phyloP scores from a whole-genome alignment of 805 yeast genomes.

The Lipomyces yamanashiensis region DNA sequence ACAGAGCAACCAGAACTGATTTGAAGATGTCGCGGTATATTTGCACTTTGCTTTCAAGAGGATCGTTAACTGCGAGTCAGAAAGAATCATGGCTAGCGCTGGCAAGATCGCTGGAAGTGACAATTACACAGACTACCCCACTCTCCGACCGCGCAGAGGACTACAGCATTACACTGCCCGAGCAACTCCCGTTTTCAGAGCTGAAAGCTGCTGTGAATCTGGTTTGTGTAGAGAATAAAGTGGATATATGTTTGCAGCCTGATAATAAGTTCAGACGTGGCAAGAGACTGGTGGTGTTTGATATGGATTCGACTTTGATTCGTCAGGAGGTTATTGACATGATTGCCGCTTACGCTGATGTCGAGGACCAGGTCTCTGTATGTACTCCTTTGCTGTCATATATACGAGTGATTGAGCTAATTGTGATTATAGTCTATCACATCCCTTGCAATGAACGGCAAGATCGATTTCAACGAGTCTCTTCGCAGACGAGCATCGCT shows the following conservation, averaged over 20 bases:
- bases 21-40: slow-evolving; percentile 8
- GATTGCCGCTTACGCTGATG: slow-evolving; percentile 91
- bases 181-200: slow-evolving; percentile 1
- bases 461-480: slow-evolving; percentile 85
- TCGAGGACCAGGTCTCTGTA: slow-evolving; percentile 80
- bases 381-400: background rate
- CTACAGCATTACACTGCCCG: slow-evolving; percentile 17
- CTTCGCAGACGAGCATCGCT: slow-evolving; percentile 73
- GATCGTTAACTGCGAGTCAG: slow-evolving; percentile 14
- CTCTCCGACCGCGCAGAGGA: slow-evolving; percentile 31
- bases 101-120: slow-evolving; percentile 1
- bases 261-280: slow-evolving; percentile 19
- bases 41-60: slow-evolving; percentile 21
- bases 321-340: slow-evolving; percentile 96
- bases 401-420: background rate
- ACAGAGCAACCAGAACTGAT: too few species aligned
- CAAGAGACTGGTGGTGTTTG: slow-evolving; percentile 74
- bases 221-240: slow-evolving; percentile 11
- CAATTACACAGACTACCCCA: background rate
- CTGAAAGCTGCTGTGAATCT: slow-evolving; percentile 14
- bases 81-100: slow-evolving; percentile 7
- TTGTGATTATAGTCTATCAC: slow-evolving; percentile 59
- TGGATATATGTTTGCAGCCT: slow-evolving; percentile 30
- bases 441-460: slow-evolving; percentile 95
- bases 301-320: slow-evolving; percentile 96